A percentile compares a stretch with the other conserved stretches of the same genome.
These are phyloP conservation scores for Sphagnum tenellum DNA, from an alignment of 225 moss, liverwort and hornwort genomes.

Conservation along the genomic window DNA sequence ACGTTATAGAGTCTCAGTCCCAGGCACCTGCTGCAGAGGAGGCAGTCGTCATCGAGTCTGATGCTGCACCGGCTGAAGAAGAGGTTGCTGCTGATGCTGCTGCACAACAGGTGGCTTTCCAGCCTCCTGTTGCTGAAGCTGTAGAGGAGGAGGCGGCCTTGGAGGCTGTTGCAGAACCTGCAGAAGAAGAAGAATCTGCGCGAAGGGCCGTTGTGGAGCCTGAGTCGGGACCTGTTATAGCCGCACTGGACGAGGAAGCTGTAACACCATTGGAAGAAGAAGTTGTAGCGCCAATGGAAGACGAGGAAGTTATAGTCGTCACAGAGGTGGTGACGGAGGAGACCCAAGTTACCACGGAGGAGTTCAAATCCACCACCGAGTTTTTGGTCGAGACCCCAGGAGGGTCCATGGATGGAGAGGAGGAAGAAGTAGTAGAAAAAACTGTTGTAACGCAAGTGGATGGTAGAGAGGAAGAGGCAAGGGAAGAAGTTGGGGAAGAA, in stretches of 20 bases:
- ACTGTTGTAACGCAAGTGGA: slow-evolving; percentile 2
- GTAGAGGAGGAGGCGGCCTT: slow-evolving; percentile 3
- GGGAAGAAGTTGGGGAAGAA: slow-evolving; percentile 14
- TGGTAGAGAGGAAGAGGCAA: slow-evolving; percentile 23
- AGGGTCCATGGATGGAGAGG: not conserved
- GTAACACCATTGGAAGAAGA: no score
- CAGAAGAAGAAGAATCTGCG: not conserved
- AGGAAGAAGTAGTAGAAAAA: no score
- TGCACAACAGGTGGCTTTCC: no score
- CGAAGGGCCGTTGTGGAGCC: not conserved
- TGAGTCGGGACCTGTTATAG: slow-evolving; percentile 11
- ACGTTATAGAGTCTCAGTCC: not conserved
- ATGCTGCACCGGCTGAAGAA: not conserved
- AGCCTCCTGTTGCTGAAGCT: not conserved
- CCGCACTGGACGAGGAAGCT: not conserved
- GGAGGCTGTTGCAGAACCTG: slow-evolving; percentile 1
- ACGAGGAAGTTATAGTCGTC: slow-evolving; percentile 2
- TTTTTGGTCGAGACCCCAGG: not conserved
- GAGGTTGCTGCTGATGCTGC: not conserved
- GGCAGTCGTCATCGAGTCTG: not conserved
- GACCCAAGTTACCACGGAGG: not conserved
- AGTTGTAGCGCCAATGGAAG: not conserved
- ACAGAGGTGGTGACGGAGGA: not conserved
- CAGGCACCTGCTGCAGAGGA: not conserved
- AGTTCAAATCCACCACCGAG: not conserved